phyloP scores from a whole-genome alignment of 257 asterid genomes.

The Solanum phureja region DNA sequence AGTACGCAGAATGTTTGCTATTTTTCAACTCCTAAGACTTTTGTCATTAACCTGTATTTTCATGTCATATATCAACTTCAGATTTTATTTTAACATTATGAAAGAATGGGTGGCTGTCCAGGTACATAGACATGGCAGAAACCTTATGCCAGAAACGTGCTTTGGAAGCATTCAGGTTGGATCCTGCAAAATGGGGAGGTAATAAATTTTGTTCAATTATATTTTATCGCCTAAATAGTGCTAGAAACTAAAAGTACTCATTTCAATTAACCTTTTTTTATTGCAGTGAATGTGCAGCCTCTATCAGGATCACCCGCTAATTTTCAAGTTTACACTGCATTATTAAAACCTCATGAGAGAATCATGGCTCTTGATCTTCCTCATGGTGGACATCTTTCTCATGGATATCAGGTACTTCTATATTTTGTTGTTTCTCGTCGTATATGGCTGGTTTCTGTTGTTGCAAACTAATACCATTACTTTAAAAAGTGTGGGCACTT shows the following conservation, averaged over 20 bases:
- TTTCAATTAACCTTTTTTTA: background rate
- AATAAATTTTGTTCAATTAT: conserved; percentile 5
- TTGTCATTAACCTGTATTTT: background rate
- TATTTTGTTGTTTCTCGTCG: background rate
- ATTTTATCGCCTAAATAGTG: background rate
- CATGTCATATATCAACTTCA: background rate
- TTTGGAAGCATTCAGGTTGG: conserved; percentile 69
- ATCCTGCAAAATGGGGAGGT: conserved; percentile 99
- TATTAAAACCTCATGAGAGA: conserved; percentile 81
- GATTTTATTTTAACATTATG: background rate
- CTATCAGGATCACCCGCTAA: conserved; percentile 84
- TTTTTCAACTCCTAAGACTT: background rate
- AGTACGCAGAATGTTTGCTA: conserved; percentile 34
- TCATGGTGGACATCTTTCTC: conserved; percentile 95
- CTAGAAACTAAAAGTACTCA: background rate
- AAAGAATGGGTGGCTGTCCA: conserved; percentile 5
- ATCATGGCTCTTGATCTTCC: conserved; percentile 97
- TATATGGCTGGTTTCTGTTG: background rate
- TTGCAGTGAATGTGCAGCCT: conserved; percentile 83
- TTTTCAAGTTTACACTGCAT: conserved; percentile 82
- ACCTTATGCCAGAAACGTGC: conserved; percentile 93
- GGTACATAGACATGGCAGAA: conserved; percentile 99
- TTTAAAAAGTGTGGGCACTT: background rate
- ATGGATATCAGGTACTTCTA: conserved; percentile 70
- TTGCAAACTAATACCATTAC: background rate